Evolutionary conservation across 2,329 filamentous ascomycete species (phyloP), one percentile per base, ranked within the genome.

Genomic region (Lachnellula hyalina): DNA sequence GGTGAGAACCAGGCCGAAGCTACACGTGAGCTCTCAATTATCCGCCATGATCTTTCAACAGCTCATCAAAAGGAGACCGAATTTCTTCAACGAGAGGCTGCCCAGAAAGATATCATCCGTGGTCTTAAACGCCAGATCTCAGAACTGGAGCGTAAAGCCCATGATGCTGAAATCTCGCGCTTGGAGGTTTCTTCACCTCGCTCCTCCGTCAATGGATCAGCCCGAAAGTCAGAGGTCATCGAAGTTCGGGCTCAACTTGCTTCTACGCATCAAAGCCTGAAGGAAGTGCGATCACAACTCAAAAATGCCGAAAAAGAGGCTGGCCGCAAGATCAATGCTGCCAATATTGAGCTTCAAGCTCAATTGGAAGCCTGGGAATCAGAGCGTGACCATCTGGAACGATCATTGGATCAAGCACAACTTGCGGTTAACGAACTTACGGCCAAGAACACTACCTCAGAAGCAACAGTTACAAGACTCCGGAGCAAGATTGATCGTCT

Each of bases 131-230:
- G 79, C 47, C 80, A 85, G 54, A 78, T 90, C 48, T 74, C 79
- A 2, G 82, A 88, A 36, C 77, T 90, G 15, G 86, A 90, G 67
- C 79, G 80, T 41, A 81, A 86, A 55, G 75, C 86, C 4, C 84
- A 88, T 61, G 83, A 90, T 55, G 76, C 80, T 5, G 78, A 84
- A 53, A 76, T 84, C 41, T 78, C 78, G 17, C 75, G 74, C 11
- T 66, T 82, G 25, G 69, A 72, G 21, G 60, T 63, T 36, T 75
- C 77, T 12, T 75, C 77, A 2, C 75, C 76, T 32, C 73, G 71
- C 23, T 72, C 76, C 2, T 81, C 80, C 8, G 35, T 69, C n/a
- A 73, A 73, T 47, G 75, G 75, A n/a, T 80, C 80, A 1, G 77
- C 71, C 15, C 74, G 74, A 38, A 80, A 82, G 54, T 77, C 77